Percentiles rank a stretch among this genome's conserved stretches.
These are phyloP conservation scores for Talaromyces sp. DNA, from an alignment of 2,329 filamentous ascomycete species.

Conservation along the genomic window DNA sequence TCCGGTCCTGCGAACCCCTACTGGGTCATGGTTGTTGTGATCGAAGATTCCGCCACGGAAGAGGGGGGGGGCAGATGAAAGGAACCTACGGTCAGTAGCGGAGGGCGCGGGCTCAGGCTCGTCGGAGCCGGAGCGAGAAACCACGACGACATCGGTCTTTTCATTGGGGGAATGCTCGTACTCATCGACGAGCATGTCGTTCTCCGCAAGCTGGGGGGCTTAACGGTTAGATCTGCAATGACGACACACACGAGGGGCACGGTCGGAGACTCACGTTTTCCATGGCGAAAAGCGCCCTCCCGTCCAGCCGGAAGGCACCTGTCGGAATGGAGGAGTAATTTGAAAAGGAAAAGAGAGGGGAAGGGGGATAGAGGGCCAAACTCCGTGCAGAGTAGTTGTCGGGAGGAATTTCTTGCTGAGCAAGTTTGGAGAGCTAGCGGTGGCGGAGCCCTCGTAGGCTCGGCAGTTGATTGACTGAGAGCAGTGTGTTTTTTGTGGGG, in stretches of 20 bases:
- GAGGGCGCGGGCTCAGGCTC: constrained; percentile 59
- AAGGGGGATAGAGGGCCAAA: constrained; percentile 11
- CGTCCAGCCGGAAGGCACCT: constrained; percentile 31
- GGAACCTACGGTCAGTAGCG: constrained; percentile 60
- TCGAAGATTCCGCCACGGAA: constrained; percentile 1
- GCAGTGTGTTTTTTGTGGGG: background rate
- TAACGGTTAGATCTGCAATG: constrained; percentile 26
- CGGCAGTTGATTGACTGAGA: constrained; percentile 16
- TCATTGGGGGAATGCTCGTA: constrained; percentile 63
- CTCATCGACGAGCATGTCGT: constrained; percentile 65
- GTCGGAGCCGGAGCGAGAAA: constrained; percentile 61
- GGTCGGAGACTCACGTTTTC: constrained; percentile 46
- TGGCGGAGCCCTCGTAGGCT: constrained; percentile 28
- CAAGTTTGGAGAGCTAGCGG: constrained; percentile 30
- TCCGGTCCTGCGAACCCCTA: background rate
- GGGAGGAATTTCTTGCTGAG: constrained; percentile 25
- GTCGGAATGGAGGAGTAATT: constrained; percentile 20
- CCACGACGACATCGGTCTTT: constrained; percentile 64
- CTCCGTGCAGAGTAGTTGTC: constrained; percentile 14
- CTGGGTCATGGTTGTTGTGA: background rate
- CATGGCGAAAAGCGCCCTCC: constrained; percentile 45
- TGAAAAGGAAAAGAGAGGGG: constrained; percentile 4
- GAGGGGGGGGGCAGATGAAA: constrained; percentile 13
- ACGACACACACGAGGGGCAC: constrained; percentile 35
- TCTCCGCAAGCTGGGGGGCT: constrained; percentile 55